Percentiles rank a stretch among this genome's conserved stretches.
Evolutionary conservation across 1,284 basidiomycete species (phyloP).

Genomic region (Trichosporon inkin): DNA sequence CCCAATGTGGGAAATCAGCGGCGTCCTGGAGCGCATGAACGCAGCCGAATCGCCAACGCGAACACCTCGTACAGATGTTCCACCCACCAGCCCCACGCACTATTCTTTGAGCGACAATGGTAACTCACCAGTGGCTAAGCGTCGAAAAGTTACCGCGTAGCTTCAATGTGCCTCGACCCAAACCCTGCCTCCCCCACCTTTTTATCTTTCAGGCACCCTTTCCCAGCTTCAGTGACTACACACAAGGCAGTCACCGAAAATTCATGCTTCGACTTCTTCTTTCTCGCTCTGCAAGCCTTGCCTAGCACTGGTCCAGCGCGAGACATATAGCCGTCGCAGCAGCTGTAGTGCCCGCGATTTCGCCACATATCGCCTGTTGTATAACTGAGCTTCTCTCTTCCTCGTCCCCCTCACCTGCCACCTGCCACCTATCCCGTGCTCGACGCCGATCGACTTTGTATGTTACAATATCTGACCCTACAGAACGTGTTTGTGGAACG

Average conservation of each 20-base stretch:
- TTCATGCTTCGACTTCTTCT: neutral
- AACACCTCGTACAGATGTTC: conserved; percentile 30
- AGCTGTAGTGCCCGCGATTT: neutral
- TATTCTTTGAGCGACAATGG: conserved; percentile 29
- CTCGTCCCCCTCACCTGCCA: neutral
- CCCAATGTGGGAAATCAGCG: conserved; percentile 44
- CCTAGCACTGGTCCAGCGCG: too few species aligned
- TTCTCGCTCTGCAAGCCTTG: neutral
- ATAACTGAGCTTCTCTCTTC: neutral
- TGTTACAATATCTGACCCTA: too few species aligned
- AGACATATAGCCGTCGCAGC: too few species aligned
- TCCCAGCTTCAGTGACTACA: neutral
- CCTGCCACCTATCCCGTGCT: neutral
- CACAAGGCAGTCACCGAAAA: neutral
- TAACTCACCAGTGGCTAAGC: conserved; percentile 25
- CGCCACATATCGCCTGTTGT: neutral
- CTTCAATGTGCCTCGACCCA: neutral
- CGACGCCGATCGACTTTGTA: too few species aligned
- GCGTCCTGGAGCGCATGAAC: conserved; percentile 37
- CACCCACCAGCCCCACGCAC: conserved; percentile 39
- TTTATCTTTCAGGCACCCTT: neutral
- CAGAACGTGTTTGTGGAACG: too few species aligned
- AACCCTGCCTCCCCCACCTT: neutral
- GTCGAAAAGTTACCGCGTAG: conserved; percentile 18
- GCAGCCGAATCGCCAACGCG: conserved; percentile 26